phyloP scores from a whole-genome alignment of 495 filamentous ascomycete species.

The Massariosphaeria phaeospora region DNA sequence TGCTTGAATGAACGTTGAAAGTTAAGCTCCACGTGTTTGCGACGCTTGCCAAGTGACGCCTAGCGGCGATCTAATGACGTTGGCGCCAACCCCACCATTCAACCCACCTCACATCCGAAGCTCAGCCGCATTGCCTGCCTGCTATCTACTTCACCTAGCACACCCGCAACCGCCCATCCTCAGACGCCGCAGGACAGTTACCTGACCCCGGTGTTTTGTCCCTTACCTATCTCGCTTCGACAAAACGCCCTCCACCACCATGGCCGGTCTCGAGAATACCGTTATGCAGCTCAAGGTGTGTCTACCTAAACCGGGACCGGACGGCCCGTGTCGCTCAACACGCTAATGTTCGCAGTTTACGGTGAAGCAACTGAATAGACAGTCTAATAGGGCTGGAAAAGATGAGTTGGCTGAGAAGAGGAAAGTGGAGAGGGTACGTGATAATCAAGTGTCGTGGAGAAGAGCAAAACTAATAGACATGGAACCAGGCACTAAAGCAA shows the following conservation, averaged over 20 bases:
- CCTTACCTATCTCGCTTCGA: not conserved
- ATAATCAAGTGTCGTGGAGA: not conserved
- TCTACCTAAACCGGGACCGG: too few species aligned
- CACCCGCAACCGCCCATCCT: not conserved
- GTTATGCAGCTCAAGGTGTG: constrained; percentile 60
- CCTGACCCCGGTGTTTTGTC: not conserved
- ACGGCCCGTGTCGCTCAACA: not conserved
- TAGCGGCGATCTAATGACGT: not conserved
- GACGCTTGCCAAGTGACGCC: not conserved
- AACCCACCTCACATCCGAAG: not conserved
- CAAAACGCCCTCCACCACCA: constrained; percentile 31
- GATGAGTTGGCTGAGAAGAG: constrained; percentile 76
- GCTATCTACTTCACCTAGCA: not conserved
- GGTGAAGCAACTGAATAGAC: constrained; percentile 74
- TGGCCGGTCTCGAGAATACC: constrained; percentile 61
- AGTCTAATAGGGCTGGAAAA: constrained; percentile 75
- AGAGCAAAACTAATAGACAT: not conserved
- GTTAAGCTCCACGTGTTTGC: not conserved
- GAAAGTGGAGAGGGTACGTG: constrained; percentile 70
- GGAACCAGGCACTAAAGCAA: constrained; percentile 52
- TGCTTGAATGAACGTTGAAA: not conserved
- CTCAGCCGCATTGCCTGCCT: not conserved
- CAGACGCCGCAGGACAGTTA: not conserved
- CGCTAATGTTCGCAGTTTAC: constrained; percentile 57
- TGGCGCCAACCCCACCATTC: constrained; percentile 9